Evolutionary conservation across 257 asterid genomes (phyloP), one percentile per base, ranked within the genome.

Genomic region (Nicotiana otophora): DNA sequence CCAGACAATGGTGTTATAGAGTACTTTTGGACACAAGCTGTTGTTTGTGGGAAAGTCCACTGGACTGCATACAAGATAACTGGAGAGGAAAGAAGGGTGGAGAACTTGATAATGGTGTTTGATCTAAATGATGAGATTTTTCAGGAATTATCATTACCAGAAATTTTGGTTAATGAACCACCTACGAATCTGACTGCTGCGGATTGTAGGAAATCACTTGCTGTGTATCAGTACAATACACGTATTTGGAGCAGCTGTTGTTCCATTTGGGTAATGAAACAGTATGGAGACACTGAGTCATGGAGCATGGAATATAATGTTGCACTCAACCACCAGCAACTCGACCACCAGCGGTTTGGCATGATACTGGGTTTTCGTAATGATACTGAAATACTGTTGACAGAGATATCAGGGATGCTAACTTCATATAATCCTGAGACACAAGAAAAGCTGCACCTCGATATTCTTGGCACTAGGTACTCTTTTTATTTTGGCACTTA

Each of bases 41-140:
- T 57, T 17, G 61, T 57, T 57, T 57, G 9, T 57, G 26, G 63
- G 63, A 19, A 57, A 57, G 63, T 57, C 63, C 63, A 57, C 26
- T 57, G 26, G 20, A 19, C 10, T 57, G 63, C 26, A 57, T 57
- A 57, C 63, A 57, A 57, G 63, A 17, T 7, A 57, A 57, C 10
- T 12, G 19, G 67, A 65, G 39, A 42, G 11, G 48, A 42, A 42
- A 30, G 55, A 7, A 39, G 17, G 48, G 26, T 5, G 36, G 78
- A 83, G 16, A 83, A 77, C 55, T 58, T 53, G 78, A 63, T 83
- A 10, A 77, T 77, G 82, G 42, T 60, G 15, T 83, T 83, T 65
- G 85, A 83, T 57, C 30, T 83, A 31, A 31, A 39, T 69, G 42
- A 65, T n/a, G 85, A 83, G 48, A 77, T 64, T 54, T 83, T 76